Conservation (phyloP, 140 eudicot species). For the Senecio squalidus region DNA sequence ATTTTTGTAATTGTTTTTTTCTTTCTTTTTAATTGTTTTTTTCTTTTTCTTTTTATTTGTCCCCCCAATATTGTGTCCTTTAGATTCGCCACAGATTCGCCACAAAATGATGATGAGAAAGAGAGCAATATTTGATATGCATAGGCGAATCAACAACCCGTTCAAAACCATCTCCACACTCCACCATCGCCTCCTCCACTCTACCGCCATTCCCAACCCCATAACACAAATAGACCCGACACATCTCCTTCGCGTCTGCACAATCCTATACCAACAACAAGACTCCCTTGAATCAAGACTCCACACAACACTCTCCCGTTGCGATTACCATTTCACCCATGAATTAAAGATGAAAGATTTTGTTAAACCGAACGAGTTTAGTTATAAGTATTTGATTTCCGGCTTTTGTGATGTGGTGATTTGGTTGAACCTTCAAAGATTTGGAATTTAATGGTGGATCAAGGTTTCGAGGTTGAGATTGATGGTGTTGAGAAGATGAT, state of each 20-base stretch:
- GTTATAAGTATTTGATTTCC: constrained; percentile 61
- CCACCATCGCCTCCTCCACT: constrained; percentile 10
- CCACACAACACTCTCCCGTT: too few species aligned
- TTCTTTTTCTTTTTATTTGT: too few species aligned
- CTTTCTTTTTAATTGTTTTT: too few species aligned
- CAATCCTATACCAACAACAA: constrained; percentile 79
- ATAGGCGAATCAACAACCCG: constrained; percentile 11
- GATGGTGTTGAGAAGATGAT: constrained; percentile 60
- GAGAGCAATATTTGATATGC: too few species aligned
- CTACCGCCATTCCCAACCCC: constrained; percentile 17
- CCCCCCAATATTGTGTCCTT: too few species aligned
- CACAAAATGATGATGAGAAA: too few species aligned
- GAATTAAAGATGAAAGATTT: constrained; percentile 64
- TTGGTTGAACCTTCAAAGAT: constrained; percentile 68
- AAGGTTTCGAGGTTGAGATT: constrained; percentile 45
- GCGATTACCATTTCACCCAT: too few species aligned
- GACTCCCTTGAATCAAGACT: too few species aligned
- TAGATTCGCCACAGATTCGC: too few species aligned
- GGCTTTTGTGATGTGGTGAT: constrained; percentile 79
- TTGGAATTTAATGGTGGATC: constrained; percentile 86
- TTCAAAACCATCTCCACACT: constrained; percentile 11
- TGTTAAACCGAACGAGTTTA: constrained; percentile 48
- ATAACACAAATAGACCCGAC: constrained; percentile 37
- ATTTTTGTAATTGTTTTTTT: too few species aligned
- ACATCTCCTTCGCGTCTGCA: constrained; percentile 70